phyloP scores from a whole-genome alignment of 148 eudicot genomes.

The Suaeda aralocaspica region DNA sequence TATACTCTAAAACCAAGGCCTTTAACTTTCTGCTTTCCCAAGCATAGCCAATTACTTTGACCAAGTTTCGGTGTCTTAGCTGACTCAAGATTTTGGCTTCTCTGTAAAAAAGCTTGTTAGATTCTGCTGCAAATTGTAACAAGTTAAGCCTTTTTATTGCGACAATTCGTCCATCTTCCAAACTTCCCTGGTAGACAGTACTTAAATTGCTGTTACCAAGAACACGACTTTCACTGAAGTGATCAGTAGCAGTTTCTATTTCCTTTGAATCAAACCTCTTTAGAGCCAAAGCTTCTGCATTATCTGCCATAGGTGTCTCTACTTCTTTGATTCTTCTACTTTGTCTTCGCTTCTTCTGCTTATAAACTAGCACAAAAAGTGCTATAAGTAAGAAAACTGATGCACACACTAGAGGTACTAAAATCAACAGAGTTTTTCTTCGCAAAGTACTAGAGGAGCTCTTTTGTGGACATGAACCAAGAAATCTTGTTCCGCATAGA shows the following conservation, averaged over 20 bases:
- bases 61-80: slow-evolving; percentile 76
- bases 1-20: slow-evolving; percentile 77
- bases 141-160: slow-evolving; percentile 74
- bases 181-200: slow-evolving; percentile 69
- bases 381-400: slow-evolving; percentile 29
- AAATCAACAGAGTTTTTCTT: slow-evolving; percentile 37
- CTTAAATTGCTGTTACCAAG: slow-evolving; percentile 65
- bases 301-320: slow-evolving; percentile 32
- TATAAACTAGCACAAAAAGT: slow-evolving; percentile 22
- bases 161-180: slow-evolving; percentile 48
- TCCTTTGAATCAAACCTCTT: slow-evolving; percentile 59
- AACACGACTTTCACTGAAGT: slow-evolving; percentile 49
- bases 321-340: slow-evolving; percentile 26
- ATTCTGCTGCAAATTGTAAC: slow-evolving; percentile 56
- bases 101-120: slow-evolving; percentile 65
- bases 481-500: slow-evolving; percentile 57
- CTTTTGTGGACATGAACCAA: slow-evolving; percentile 34
- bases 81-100: slow-evolving; percentile 64
- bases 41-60: slow-evolving; percentile 81
- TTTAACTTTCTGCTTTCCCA: slow-evolving; percentile 81
- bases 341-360: slow-evolving; percentile 13
- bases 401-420: slow-evolving; percentile 42
- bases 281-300: slow-evolving; percentile 36
- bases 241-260: slow-evolving; percentile 51
- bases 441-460: slow-evolving; percentile 14